Evolutionary conservation across 768 basidiomycete genomes (phyloP).

Genomic region (Polyporus arcularius): DNA sequence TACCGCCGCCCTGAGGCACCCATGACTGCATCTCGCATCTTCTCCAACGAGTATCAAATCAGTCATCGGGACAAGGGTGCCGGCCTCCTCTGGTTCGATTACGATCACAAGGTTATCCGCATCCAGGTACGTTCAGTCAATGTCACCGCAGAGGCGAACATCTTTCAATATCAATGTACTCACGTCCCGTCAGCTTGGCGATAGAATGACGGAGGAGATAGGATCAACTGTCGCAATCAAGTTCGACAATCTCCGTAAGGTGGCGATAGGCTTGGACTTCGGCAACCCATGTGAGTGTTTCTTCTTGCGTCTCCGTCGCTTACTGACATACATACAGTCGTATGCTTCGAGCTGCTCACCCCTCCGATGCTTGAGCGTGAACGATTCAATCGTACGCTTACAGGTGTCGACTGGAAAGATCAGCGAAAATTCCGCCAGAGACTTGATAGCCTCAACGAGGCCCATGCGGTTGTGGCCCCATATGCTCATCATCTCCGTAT

Average conservation of each 20-base stretch:
- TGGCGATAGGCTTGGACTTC: conserved; percentile 61
- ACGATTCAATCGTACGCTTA: conserved; percentile 54
- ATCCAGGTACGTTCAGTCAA: conserved; percentile 47
- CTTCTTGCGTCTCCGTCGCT: not conserved
- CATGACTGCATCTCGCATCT: conserved; percentile 34
- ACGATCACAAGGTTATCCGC: conserved; percentile 66
- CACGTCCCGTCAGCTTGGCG: conserved; percentile 51
- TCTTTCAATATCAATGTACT: not conserved
- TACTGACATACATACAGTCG: conserved; percentile 40
- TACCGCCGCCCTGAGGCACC: conserved; percentile 35
- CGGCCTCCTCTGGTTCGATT: conserved; percentile 62
- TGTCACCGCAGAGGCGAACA: too few species aligned
- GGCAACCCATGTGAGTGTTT: conserved; percentile 60
- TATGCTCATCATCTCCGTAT: conserved; percentile 75
- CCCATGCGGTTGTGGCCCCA: conserved; percentile 60
- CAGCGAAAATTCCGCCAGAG: conserved; percentile 55
- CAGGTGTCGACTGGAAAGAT: conserved; percentile 42
- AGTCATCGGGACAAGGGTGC: conserved; percentile 46
- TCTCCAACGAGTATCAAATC: conserved; percentile 72
- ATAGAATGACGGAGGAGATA: conserved; percentile 49
- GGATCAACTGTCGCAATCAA: conserved; percentile 54
- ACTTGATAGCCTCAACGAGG: conserved; percentile 56
- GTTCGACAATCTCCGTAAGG: conserved; percentile 58
- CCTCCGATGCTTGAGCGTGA: conserved; percentile 67
- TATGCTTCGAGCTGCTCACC: conserved; percentile 66